Evolutionary conservation across 2,329 filamentous ascomycete genomes (phyloP), one percentile per base, ranked within the genome.

Genomic region (Colletotrichum cordylinicola): DNA sequence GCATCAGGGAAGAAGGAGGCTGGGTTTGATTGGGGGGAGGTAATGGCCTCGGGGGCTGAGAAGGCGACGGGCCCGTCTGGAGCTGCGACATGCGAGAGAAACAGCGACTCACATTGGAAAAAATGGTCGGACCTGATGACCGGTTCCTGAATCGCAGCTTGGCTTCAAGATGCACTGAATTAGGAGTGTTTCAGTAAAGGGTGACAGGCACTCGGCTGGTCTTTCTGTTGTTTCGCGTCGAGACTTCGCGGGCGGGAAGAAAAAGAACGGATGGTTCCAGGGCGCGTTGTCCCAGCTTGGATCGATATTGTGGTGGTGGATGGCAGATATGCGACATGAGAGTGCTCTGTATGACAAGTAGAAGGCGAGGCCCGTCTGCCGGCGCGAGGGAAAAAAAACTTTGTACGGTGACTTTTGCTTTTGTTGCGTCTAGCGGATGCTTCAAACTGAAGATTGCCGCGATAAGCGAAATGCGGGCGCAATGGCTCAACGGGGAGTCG

Each of bases 151-250:
- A n/a, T 65, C 39, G 43, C n/a, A 68, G 39, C 21, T 52, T n/a
- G 35, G 43, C 64, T 68, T 65, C 16, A 69, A 43, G 61, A 33
- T 29, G 56, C 37, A 37, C 39, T 21, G 61, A 55, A 43, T 21
- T 64, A 37, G 31, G 29, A 61, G 48, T 60, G 73, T 73, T 75
- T 73, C 64, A 75, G 64, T 55, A 33, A 48, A 52, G 65, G 35
- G 27, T 35, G 55, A 27, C 70, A 73, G 73, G 69, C 56, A 64
- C 70, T 65, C 73, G 70, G 64, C 70, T 75, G 56, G 27, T 48
- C 64, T 68, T 75, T 68, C 70, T 68, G 48, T 52, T 37, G 73
- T 75, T 73, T 73, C 64, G 70, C 64, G 56, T 48, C 58, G 58
- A 65, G 55, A 48, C 61, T 48, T 48, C 43, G 43, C 29, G 24